phyloP scores from a whole-genome alignment of 129 eudicot species.

The Oenanthe sinensis region DNA sequence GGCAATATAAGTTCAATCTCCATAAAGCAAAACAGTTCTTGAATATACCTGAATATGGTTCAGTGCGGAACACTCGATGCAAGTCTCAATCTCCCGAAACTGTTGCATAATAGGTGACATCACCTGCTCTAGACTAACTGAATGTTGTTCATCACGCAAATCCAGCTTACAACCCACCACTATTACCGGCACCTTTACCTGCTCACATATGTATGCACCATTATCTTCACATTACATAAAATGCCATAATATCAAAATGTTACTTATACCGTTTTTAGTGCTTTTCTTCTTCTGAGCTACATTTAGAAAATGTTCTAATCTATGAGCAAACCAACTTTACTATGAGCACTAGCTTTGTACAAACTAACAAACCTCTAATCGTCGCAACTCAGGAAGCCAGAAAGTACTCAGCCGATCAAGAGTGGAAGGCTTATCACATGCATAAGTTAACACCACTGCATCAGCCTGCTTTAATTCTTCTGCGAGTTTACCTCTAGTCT shows the following conservation, averaged over 20 bases:
- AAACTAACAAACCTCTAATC: slow-evolving; percentile 74
- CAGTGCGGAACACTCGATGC: slow-evolving; percentile 89
- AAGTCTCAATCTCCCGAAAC: slow-evolving; percentile 94
- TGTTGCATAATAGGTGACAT: slow-evolving; percentile 96
- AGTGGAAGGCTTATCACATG: slow-evolving; percentile 74
- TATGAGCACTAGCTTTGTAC: background rate
- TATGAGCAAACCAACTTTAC: background rate
- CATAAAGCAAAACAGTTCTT: background rate
- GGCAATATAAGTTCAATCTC: background rate
- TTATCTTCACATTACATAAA: slow-evolving; percentile 35
- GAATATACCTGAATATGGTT: slow-evolving; percentile 13
- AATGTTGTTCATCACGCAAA: slow-evolving; percentile 72
- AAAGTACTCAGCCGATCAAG: slow-evolving; percentile 75
- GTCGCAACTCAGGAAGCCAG: slow-evolving; percentile 96
- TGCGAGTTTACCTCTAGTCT: slow-evolving; percentile 56
- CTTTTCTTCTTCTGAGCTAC: background rate
- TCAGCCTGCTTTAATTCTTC: slow-evolving; percentile 88
- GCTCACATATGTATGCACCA: slow-evolving; percentile 17
- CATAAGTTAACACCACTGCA: slow-evolving; percentile 87
- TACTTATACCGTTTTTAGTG: slow-evolving; percentile 75
- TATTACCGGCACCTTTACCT: slow-evolving; percentile 91
- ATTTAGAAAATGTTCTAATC: slow-evolving; percentile 22
- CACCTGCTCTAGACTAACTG: slow-evolving; percentile 70
- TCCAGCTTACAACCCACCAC: slow-evolving; percentile 97
- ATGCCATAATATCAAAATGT: slow-evolving; percentile 59